Base-by-base conservation (phyloP, 192 early-diverging fungal species). In the Linnemannia hyalina region DNA sequence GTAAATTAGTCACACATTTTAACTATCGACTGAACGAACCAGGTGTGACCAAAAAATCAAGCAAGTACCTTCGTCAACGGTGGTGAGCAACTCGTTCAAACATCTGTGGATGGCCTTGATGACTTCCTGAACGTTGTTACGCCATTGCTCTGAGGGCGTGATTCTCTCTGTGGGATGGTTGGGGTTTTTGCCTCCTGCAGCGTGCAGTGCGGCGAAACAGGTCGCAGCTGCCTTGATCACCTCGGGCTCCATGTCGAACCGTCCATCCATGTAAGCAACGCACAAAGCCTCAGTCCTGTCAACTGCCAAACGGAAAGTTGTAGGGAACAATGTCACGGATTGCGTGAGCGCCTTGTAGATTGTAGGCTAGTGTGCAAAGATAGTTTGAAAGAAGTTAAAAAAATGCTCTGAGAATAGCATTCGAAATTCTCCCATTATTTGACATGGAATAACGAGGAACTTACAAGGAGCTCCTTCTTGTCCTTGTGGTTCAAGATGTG, bases 51-150 rank as follows among this genome's bases (percentile, higher is more conserved):
- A 76, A 72, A 80, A 26, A 76, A 18, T 23, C 2, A 68, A 26
- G 16, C 2, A 6, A 4, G 36, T 52, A 90, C 90, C 92, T 91
- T 93, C 92, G 63, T 92, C 92, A 1, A 93, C 77, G 4, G 89
- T 90, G 57, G 78, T 81, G 49, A 92, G 90, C 15, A 93, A 74
- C 20, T 76, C 78, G 65, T 92, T 88, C 76, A 93, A 80, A 41
- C 81, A 76, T 38, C 74, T 40, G 63, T 93, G 88, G 23, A 90
- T 75, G 7, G 91, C 88, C 76, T 91, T 89, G 71, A 93, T 80
- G 38, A 92, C 36, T 36, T 83, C 88, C 35, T 88, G 71, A 5
- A 88, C 11, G 41, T 82, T 89, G 10, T 68, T 75, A 44, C 82
- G 85, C 92, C 92, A 93, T 35, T 88, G 85, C 38, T 89, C 88